Conservation (phyloP, 106 monocot species). For the Allium fistulosum region DNA sequence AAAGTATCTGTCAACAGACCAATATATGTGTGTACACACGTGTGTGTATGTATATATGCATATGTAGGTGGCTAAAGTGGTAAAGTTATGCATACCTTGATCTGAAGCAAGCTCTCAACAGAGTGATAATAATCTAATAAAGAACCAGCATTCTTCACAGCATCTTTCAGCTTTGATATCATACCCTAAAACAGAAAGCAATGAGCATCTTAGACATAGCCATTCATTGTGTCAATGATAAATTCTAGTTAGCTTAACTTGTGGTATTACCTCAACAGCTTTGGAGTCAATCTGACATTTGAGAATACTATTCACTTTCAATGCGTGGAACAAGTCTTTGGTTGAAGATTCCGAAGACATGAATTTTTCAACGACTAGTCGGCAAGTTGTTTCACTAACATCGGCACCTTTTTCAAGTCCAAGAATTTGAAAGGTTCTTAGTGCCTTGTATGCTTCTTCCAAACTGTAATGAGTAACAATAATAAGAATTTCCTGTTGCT, state of each 20-base stretch:
- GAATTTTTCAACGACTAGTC: slow-evolving; percentile 37
- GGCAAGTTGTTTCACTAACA: slow-evolving; percentile 26
- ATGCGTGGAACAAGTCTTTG: slow-evolving; percentile 56
- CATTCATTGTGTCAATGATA: not conserved
- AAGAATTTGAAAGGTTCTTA: slow-evolving; percentile 76
- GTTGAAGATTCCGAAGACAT: slow-evolving; percentile 27
- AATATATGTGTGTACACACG: not conserved
- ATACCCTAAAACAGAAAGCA: slow-evolving; percentile 32
- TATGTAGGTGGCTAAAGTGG: not conserved
- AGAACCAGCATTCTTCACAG: slow-evolving; percentile 44
- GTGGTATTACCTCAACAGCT: slow-evolving; percentile 33
- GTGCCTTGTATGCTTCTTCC: slow-evolving; percentile 72
- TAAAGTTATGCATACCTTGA: slow-evolving; percentile 47
- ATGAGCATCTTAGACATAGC: not conserved
- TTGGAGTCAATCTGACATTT: slow-evolving; percentile 37
- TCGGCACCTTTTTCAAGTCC: slow-evolving; percentile 31
- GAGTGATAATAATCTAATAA: slow-evolving; percentile 59
- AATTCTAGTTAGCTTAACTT: too few relatives aligned
- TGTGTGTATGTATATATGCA: not conserved
- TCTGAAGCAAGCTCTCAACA: slow-evolving; percentile 50
- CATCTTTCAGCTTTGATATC: slow-evolving; percentile 42
- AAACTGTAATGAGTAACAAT: slow-evolving; percentile 36
- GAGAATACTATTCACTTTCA: slow-evolving; percentile 53
- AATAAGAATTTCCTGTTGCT: not conserved
- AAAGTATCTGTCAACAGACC: not conserved